Evolutionary conservation across 2,329 filamentous ascomycete species (phyloP).

Genomic region (Colletotrichum sp.): DNA sequence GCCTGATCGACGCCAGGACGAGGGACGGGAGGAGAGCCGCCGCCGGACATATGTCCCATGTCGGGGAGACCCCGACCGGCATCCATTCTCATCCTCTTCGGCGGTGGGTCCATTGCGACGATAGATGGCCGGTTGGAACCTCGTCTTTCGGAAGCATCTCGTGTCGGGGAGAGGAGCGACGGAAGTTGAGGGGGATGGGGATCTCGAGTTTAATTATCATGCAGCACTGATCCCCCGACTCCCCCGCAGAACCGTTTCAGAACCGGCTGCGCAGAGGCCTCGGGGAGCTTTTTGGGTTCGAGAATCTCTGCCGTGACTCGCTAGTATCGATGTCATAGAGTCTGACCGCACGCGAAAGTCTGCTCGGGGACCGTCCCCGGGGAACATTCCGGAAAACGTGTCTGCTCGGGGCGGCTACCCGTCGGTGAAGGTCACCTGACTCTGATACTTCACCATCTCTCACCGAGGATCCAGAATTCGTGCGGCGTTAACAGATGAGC

Average conservation of each 20-base stretch:
- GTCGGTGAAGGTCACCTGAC: not conserved
- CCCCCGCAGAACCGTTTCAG: slow-evolving; percentile 16
- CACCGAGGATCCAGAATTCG: not conserved
- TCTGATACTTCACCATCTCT: not conserved
- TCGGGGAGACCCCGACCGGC: slow-evolving; percentile 18
- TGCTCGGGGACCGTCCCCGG: slow-evolving; percentile 7
- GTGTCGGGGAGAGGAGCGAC: slow-evolving; percentile 15
- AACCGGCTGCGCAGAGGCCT: slow-evolving; percentile 7
- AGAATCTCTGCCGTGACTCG: not conserved
- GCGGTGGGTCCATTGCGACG: slow-evolving; percentile 17
- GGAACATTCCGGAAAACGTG: not conserved
- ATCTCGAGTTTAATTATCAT: slow-evolving; percentile 13
- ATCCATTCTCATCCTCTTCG: slow-evolving; percentile 22
- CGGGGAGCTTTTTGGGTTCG: not conserved
- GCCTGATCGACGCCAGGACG: not conserved
- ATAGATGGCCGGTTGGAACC: not conserved
- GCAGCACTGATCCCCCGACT: slow-evolving; percentile 3
- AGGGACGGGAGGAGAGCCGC: not conserved
- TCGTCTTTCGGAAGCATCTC: slow-evolving; percentile 1
- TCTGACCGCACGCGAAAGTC: not conserved
- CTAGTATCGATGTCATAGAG: not conserved
- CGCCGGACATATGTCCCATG: not conserved
- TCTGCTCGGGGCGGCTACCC: not conserved
- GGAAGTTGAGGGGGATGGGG: not conserved
- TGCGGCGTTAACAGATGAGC: not conserved